These are phyloP conservation scores for Cadophora gregata DNA, from an alignment of 2,329 filamentous ascomycete genomes.

Conservation along the genomic window DNA sequence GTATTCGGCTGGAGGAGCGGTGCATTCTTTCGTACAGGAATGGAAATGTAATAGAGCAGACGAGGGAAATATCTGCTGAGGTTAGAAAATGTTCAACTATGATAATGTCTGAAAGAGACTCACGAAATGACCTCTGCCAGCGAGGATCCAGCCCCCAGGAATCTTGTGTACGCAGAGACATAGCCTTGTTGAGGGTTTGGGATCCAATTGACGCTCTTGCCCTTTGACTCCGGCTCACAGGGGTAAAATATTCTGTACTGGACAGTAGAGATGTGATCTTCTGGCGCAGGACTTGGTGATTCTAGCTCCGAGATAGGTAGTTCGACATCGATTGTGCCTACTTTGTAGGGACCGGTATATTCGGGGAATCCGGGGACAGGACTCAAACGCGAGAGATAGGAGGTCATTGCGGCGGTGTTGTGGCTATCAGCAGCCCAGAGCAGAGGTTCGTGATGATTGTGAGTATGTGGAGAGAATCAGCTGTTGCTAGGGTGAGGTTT, in stretches of 20 bases:
- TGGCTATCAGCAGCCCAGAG: background rate
- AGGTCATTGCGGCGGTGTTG: conserved; percentile 33
- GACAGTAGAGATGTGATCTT: conserved; percentile 70
- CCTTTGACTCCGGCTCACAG: conserved; percentile 53
- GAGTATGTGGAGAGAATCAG: background rate
- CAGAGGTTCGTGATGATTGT: background rate
- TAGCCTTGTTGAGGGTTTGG: conserved; percentile 77
- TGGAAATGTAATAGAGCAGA: conserved; percentile 73
- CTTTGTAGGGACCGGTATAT: conserved; percentile 78
- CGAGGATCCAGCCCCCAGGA: conserved; percentile 69
- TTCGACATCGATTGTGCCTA: conserved; percentile 82
- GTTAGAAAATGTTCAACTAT: conserved; percentile 17
- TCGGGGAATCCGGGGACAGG: conserved; percentile 75
- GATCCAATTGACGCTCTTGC: conserved; percentile 73
- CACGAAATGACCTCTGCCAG: conserved; percentile 66
- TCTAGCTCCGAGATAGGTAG: conserved; percentile 68
- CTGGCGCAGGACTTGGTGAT: conserved; percentile 59
- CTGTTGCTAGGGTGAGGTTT: background rate
- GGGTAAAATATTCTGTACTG: conserved; percentile 87
- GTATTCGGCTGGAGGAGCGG: conserved; percentile 59
- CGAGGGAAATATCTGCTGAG: conserved; percentile 67
- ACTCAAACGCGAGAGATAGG: conserved; percentile 58
- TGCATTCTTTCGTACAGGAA: conserved; percentile 76
- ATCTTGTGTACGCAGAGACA: conserved; percentile 76
- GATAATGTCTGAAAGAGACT: conserved; percentile 42